These are phyloP conservation scores for sorghum (Sorghum bicolor) DNA, from an alignment of 176 grass and related monocot species.

Conservation along the genomic window Sorghum_bicolor_NCBIv3 NC_012879.2:261501-262000, in stretches of 20 bases:
- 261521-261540: conserved; percentile 44
- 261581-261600: conserved; percentile 19
- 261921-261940: neutral
- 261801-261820: conserved; percentile 2
- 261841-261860: neutral
- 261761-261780: neutral
- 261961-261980: neutral
- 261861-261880: neutral
- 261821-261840: neutral
- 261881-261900: neutral
- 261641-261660: conserved; percentile 54
- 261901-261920: neutral
- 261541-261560: conserved; percentile 35
- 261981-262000: neutral
- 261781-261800: neutral
- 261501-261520: conserved; percentile 36
- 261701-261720: neutral
- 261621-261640: conserved; percentile 30
- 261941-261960: neutral
- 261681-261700: conserved; percentile 7
- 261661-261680: conserved; percentile 35
- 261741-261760: neutral
- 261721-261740: neutral
- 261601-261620: conserved; percentile 46
- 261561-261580: conserved; percentile 36